Base-by-base conservation (phyloP, 306 rosid genomes). In the Pterocarpus macrocarpus region DNA sequence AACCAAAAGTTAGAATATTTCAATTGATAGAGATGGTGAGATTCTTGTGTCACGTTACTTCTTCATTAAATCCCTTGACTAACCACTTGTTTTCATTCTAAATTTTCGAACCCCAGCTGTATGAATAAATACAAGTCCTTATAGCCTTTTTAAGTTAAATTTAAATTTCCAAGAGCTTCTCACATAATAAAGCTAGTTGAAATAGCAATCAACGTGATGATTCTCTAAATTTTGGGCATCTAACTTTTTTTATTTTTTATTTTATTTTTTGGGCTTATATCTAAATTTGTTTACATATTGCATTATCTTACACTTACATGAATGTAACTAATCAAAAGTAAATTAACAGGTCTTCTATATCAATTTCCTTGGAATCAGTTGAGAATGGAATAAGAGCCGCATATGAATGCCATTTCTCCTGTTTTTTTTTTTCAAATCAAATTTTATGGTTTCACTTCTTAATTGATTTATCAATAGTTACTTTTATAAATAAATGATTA, bases 1-100 rank as follows among this genome's bases (percentile, higher is more conserved):
- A 81, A 2, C 41, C 49, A 67, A 16, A 44, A 61, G 1, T 76
- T 80, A 47, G 44, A 79, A 79, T 79, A 17, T 49, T 56, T 65
- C 58, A 11, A 6, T 45, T 35, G 41, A 45, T 28, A 7, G 58
- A 17, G 5, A 44, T 15, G 8, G 57, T 16, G 79, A 16, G 73
- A 0, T 30, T 58, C 15, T 4, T 49, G 68, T 9, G 47, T 33
- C 75, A 4, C 59, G 16, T 28, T 66, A 59, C 75, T 16, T 16
- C 55, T 17, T 69, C 47, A 57, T 53, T 66, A n/a, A 47, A 33
- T 49, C 63, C 13, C 13, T n/a, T 62, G 15, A 32, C 47, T 49
- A 2, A 76, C 44, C n/a, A 15, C 22, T 62, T 62, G 17, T 45
- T 62, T 45, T 39, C 39, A 39, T 30, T 16, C 2, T 63, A 4